phyloP scores from a whole-genome alignment of 352 stramenopile genomes.

The Phytophthora pistaciae region DNA sequence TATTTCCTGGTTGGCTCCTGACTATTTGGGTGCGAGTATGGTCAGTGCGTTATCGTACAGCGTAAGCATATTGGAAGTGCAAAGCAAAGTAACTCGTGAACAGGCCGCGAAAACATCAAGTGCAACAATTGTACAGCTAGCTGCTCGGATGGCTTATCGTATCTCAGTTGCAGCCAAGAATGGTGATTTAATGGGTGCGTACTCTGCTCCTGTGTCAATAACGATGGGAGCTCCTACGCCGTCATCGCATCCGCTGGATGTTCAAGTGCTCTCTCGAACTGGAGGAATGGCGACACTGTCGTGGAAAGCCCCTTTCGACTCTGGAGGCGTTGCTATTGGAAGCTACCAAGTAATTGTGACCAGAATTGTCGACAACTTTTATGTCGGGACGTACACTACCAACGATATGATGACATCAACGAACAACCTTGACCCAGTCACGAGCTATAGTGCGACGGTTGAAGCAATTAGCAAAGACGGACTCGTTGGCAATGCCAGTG shows the following conservation, averaged over 20 bases:
- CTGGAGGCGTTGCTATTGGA: slow-evolving; percentile 43
- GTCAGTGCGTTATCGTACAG: slow-evolving; percentile 41
- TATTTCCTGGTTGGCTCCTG: slow-evolving; percentile 41
- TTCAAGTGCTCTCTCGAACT: slow-evolving; percentile 38
- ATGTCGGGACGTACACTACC: slow-evolving; percentile 14
- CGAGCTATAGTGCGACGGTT: slow-evolving; percentile 42
- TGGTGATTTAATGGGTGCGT: slow-evolving; percentile 19
- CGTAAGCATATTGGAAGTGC: slow-evolving; percentile 28
- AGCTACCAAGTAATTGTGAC: slow-evolving; percentile 44
- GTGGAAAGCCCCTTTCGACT: slow-evolving; percentile 54
- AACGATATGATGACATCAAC: slow-evolving; percentile 9
- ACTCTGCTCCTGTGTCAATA: slow-evolving; percentile 21
- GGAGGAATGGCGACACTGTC: slow-evolving; percentile 55
- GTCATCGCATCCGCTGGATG: slow-evolving; percentile 32
- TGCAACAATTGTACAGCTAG: slow-evolving; percentile 32
- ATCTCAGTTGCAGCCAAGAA: slow-evolving; percentile 47
- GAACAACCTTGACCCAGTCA: slow-evolving; percentile 41
- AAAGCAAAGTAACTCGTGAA: slow-evolving; percentile 13
- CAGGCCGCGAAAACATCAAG: slow-evolving; percentile 22
- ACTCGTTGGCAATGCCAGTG: slow-evolving; percentile 32
- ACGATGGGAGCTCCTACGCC: slow-evolving; percentile 36
- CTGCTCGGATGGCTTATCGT: slow-evolving; percentile 39
- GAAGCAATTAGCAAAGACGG: slow-evolving; percentile 47
- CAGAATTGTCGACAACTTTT: not conserved
- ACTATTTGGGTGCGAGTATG: slow-evolving; percentile 43